A percentile compares a stretch with the other conserved stretches of the same genome.
Evolutionary conservation across 768 basidiomycete species (phyloP).

Genomic region (Favolaschia claudopus): DNA sequence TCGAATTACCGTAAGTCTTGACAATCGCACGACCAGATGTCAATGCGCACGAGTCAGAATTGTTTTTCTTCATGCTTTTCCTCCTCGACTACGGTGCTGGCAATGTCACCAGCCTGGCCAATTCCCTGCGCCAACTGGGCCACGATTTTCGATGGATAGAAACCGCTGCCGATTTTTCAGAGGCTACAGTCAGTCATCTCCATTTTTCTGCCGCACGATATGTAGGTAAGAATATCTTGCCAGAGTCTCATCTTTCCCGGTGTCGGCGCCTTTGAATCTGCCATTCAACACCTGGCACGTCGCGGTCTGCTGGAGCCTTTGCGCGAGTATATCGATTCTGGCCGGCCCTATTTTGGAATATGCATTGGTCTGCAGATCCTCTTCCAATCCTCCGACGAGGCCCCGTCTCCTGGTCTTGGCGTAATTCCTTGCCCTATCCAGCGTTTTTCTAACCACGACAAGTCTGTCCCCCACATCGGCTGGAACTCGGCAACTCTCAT

Average conservation of each 20-base stretch:
- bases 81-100: slow-evolving; percentile 98
- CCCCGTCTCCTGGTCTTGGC: slow-evolving; percentile 76
- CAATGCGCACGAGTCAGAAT: slow-evolving; percentile 1
- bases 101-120: slow-evolving; percentile 93
- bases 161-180: slow-evolving; percentile 78
- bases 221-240: slow-evolving; percentile 18
- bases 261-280: slow-evolving; percentile 92
- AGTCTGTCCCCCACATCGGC: slow-evolving; percentile 97
- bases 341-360: slow-evolving; percentile 95
- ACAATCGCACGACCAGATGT: background rate
- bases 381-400: slow-evolving; percentile 87
- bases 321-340: slow-evolving; percentile 81
- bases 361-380: slow-evolving; percentile 99
- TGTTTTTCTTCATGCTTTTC: slow-evolving; percentile 82
- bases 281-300: slow-evolving; percentile 75
- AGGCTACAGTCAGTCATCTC: slow-evolving; percentile 79
- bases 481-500: slow-evolving; percentile 86
- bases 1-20: background rate
- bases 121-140: slow-evolving; percentile 85
- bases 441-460: slow-evolving; percentile 72
- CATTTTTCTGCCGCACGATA: slow-evolving; percentile 13
- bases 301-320: slow-evolving; percentile 85
- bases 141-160: slow-evolving; percentile 91
- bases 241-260: slow-evolving; percentile 97
- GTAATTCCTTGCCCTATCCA: slow-evolving; percentile 85